A percentile compares a stretch with the other conserved stretches of the same genome.
These are phyloP conservation scores for Clarireedia paspali DNA, from an alignment of 2,329 filamentous ascomycete species.

Conservation along the genomic window DNA sequence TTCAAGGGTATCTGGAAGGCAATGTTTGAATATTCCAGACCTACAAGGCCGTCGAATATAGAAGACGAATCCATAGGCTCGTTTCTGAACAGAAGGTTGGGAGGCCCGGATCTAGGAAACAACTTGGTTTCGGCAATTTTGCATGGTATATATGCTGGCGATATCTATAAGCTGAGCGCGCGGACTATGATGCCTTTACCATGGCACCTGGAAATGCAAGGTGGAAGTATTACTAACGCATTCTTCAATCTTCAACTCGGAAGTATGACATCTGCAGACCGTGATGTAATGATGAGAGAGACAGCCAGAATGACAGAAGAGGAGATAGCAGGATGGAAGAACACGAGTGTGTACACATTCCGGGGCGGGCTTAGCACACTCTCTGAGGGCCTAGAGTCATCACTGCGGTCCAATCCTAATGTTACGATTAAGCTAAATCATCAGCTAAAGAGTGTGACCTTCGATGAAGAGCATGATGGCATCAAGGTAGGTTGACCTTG, in stretches of 20 bases:
- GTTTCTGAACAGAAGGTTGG: constrained; percentile 51
- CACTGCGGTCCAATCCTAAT: constrained; percentile 45
- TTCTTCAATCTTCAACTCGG: background rate
- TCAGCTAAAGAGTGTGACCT: constrained; percentile 40
- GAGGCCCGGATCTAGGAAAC: constrained; percentile 48
- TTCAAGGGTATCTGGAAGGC: constrained; percentile 37
- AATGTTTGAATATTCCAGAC: constrained; percentile 27
- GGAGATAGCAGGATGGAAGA: constrained; percentile 13
- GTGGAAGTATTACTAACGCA: constrained; percentile 14
- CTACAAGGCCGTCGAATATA: constrained; percentile 30
- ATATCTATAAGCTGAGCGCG: constrained; percentile 73
- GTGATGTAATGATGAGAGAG: background rate
- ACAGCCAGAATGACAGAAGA: background rate
- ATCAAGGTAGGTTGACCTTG: constrained; percentile 35
- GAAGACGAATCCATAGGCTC: constrained; percentile 65
- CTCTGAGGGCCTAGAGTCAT: constrained; percentile 43
- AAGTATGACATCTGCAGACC: background rate
- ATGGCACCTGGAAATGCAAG: constrained; percentile 18
- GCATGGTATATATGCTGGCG: constrained; percentile 90
- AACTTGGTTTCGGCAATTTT: constrained; percentile 68
- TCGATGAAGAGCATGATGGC: constrained; percentile 30
- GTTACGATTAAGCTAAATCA: constrained; percentile 48
- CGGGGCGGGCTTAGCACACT: constrained; percentile 56
- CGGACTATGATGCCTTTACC: constrained; percentile 43
- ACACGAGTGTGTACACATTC: constrained; percentile 37